Percentiles rank a stretch among this genome's conserved stretches.
phyloP scores from a whole-genome alignment of 495 filamentous ascomycete species.

The Aspergillus panamensis region DNA sequence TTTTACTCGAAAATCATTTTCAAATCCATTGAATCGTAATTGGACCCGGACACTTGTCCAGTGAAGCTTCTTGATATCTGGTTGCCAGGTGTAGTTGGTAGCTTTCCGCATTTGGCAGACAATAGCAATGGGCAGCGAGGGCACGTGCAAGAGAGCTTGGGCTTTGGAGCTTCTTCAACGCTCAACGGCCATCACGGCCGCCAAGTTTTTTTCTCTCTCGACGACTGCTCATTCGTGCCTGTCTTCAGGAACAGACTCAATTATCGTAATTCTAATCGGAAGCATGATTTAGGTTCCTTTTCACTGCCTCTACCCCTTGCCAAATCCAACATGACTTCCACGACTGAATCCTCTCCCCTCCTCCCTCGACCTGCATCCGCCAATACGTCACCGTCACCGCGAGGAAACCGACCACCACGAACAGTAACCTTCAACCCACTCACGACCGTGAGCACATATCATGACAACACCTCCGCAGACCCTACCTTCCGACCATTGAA shows the following conservation, averaged over 20 bases:
- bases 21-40: background rate
- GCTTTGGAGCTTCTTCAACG: constrained; percentile 12
- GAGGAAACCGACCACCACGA: constrained; percentile 43
- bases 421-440: constrained; percentile 71
- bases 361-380: constrained; percentile 37
- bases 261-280: background rate
- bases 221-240: background rate
- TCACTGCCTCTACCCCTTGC: background rate
- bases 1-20: background rate
- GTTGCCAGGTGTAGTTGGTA: no score
- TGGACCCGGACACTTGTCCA: background rate
- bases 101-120: constrained; percentile 1
- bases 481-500: constrained; percentile 44
- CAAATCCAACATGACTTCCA: constrained; percentile 35
- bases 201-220: constrained; percentile 1
- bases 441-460: constrained; percentile 56
- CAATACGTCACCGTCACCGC: constrained; percentile 45
- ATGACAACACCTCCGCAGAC: constrained; percentile 42
- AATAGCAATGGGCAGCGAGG: constrained; percentile 13
- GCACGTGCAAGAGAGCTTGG: constrained; percentile 36
- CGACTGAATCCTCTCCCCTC: constrained; percentile 46
- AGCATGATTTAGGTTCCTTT: constrained; percentile 14
- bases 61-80: no score
- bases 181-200: background rate
- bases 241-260: background rate